Evolutionary conservation across 768 basidiomycete genomes (phyloP).

Genomic region (Albatrellus ellisii): DNA sequence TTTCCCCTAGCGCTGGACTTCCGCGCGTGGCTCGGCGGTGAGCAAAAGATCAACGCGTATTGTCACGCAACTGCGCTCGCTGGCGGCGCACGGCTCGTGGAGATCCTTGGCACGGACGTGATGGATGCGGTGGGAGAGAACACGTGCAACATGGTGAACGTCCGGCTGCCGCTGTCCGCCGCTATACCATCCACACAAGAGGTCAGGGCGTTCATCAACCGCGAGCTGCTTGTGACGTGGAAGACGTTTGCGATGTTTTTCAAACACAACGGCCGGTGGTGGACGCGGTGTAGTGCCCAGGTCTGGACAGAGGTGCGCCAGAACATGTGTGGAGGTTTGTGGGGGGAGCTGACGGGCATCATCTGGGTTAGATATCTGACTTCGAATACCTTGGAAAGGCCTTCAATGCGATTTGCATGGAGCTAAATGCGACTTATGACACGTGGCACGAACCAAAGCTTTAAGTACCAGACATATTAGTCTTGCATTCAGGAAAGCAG

Average conservation of each 20-base stretch:
- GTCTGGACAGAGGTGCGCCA: constrained; percentile 24
- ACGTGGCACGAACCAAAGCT: no score
- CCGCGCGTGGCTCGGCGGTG: constrained; percentile 63
- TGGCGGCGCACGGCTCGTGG: constrained; percentile 49
- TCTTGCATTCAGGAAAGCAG: no score
- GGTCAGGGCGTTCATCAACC: constrained; percentile 10
- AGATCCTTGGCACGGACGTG: constrained; percentile 44
- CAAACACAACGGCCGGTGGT: constrained; percentile 22
- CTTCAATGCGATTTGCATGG: constrained; percentile 14
- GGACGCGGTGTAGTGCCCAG: constrained; percentile 24
- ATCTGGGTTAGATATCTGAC: constrained; percentile 14
- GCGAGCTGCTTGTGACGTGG: constrained; percentile 19
- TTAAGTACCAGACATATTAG: no score
- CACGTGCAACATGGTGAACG: constrained; percentile 60
- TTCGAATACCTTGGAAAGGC: constrained; percentile 18
- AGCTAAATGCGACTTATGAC: constrained; percentile 8
- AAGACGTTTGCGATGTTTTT: constrained; percentile 18
- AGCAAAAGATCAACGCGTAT: constrained; percentile 56
- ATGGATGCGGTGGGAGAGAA: constrained; percentile 45
- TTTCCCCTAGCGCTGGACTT: constrained; percentile 52
- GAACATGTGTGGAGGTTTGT: neutral
- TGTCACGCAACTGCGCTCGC: constrained; percentile 53
- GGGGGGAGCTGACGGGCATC: neutral
- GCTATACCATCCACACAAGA: constrained; percentile 12
- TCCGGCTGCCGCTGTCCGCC: constrained; percentile 25